Base-by-base conservation (phyloP, 106 monocot genomes). In the Dactylorhiza incarnata region DNA sequence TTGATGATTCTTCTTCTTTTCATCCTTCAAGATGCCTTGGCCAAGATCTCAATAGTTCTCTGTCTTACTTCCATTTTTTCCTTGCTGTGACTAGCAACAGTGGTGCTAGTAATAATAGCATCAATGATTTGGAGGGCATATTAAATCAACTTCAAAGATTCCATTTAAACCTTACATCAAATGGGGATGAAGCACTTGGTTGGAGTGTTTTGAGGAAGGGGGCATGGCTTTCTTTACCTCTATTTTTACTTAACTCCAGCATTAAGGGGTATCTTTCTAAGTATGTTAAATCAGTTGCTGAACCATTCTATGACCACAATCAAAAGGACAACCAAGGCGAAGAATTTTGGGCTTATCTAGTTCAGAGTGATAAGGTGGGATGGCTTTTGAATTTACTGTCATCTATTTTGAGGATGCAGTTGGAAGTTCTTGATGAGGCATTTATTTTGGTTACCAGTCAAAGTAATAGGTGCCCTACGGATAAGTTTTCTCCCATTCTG, bases 191-290 rank as follows among this genome's bases (percentile, higher is more conserved):
- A 66, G 43, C 77, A 44, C 76, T 81, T 78, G 85, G 80, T 52
- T 92, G 89, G 94, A 86, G 92, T 76, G 88, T 94, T 50, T 77
- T 83, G 29, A 86, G 92, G 63, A 85, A 75, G 55, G 73, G 78
- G 55, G 67, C 88, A 55, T 89, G 89, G 89, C 74, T 99, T 25
- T 89, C 89, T 76, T 62, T 92, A 50, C 20, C 91, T 4, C 85
- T 99, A 8, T 86, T 80, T 77, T 70, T 92, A 26, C 68, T 94
- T 77, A 72, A 83, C 73, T 68, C 84, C 82, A 88, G 89, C 45
- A 67, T 89, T 78, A 74, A 70, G 78, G 61, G 43, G 45, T 79
- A 80, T 77, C 81, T 79, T 71, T 49, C 62, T 2, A 84, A 74
- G 66, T 49, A 75, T 77, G 76, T 44, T 37, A 45, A 70, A 80